Evolutionary conservation across 177 flowering plant genomes (phyloP).

Genomic region (Vitis hybrid): DNA sequence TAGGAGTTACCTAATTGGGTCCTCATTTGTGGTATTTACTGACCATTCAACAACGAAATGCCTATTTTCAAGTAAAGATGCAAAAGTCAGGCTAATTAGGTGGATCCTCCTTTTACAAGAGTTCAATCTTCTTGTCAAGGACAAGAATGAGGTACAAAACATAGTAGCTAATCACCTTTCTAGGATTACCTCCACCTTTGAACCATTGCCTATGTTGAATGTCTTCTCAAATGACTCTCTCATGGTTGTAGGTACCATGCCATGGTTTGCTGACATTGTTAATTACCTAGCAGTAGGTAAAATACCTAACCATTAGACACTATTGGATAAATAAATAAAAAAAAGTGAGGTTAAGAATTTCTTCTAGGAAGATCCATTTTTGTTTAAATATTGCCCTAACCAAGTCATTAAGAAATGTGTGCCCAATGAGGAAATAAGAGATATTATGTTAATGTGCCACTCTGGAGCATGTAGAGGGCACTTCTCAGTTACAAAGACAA

Average conservation of each 20-base stretch:
- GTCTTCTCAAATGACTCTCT: no score
- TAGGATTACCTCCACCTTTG: background rate
- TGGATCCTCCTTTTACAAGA: background rate
- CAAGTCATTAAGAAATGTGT: conserved; percentile 15
- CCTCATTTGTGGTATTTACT: background rate
- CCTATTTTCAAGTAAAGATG: conserved; percentile 8
- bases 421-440: background rate
- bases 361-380: conserved; percentile 13
- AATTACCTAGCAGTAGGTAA: background rate
- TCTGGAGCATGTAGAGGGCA: conserved; percentile 14
- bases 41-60: no score
- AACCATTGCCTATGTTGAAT: no score
- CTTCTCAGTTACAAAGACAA: conserved; percentile 2
- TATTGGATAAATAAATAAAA: background rate
- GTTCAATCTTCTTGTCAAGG: background rate
- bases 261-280: background rate
- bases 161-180: conserved; percentile 13
- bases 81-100: conserved; percentile 5
- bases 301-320: no score
- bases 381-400: conserved; percentile 2
- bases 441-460: conserved; percentile 10
- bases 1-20: conserved; percentile 5
- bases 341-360: background rate
- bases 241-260: no score
- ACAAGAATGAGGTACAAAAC: conserved; percentile 6